Conservation (phyloP, 2,329 filamentous ascomycete species). For the Pseudocercospora pini-densiflorae region DNA sequence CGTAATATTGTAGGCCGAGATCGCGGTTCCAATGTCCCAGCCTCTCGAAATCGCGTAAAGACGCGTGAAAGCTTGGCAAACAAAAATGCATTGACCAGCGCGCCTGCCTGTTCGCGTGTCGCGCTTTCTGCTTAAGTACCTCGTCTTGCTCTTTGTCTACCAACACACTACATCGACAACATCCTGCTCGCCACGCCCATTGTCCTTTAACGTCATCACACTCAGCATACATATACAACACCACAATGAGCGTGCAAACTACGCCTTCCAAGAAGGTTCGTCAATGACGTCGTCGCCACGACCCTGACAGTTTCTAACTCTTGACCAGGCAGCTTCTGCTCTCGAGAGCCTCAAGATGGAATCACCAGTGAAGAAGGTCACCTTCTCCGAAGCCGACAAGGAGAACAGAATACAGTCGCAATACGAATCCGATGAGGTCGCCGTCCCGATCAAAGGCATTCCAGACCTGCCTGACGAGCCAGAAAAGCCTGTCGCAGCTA, state of each 20-base stretch:
- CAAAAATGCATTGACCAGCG: slow-evolving; percentile 1
- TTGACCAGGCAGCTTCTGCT: slow-evolving; percentile 75
- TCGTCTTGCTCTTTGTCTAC: slow-evolving; percentile 22
- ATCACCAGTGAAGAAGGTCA: slow-evolving; percentile 87
- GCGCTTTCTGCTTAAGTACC: slow-evolving; percentile 13
- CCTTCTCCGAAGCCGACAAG: slow-evolving; percentile 75
- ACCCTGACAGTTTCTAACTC: slow-evolving; percentile 47
- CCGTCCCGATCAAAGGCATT: slow-evolving; percentile 59
- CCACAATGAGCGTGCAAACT: slow-evolving; percentile 65
- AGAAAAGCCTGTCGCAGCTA: slow-evolving; percentile 36
- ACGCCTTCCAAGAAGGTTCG: slow-evolving; percentile 75
- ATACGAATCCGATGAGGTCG: slow-evolving; percentile 57
- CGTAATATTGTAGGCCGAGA: background rate
- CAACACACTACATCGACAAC: slow-evolving; percentile 12
- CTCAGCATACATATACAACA: slow-evolving; percentile 23
- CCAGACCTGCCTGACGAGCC: slow-evolving; percentile 47
- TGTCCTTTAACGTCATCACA: slow-evolving; percentile 20
- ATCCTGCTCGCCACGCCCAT: slow-evolving; percentile 21
- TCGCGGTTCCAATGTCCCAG: slow-evolving; percentile 8
- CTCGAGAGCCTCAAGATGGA: slow-evolving; percentile 92
- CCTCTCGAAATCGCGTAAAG: slow-evolving; percentile 6
- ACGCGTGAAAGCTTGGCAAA: slow-evolving; percentile 5
- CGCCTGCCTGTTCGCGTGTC: slow-evolving; percentile 8
- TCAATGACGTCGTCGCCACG: slow-evolving; percentile 46
- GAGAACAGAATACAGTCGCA: slow-evolving; percentile 68